Conservation (phyloP, 352 stramenopile species). For the Pythium volutum region DNA sequence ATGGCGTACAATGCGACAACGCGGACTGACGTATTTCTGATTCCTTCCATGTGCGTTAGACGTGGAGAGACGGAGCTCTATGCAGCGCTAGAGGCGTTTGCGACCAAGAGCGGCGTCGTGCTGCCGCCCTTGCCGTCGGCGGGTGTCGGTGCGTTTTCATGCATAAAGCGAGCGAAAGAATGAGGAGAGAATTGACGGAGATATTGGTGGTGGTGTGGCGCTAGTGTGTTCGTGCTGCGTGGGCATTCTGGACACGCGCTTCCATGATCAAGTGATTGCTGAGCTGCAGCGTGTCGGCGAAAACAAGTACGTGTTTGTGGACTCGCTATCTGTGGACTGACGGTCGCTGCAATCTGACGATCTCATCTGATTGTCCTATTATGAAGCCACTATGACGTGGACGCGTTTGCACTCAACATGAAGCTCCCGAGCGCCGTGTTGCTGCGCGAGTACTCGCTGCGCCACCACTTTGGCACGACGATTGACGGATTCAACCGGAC, state of each 20-base stretch:
- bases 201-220: background rate
- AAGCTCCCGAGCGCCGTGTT: constrained; percentile 77
- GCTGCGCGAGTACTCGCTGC: constrained; percentile 72
- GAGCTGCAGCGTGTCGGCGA: constrained; percentile 38
- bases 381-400: constrained; percentile 63
- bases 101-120: constrained; percentile 10
- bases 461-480: constrained; percentile 46
- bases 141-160: constrained; percentile 10
- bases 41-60: background rate
- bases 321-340: background rate
- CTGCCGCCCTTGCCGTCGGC: constrained; percentile 4
- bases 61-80: constrained; percentile 10
- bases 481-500: constrained; percentile 33
- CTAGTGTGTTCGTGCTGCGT: constrained; percentile 68
- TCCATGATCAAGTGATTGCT: constrained; percentile 42
- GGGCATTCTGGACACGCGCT: constrained; percentile 46
- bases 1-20: background rate
- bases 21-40: background rate
- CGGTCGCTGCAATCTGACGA: constrained; percentile 1
- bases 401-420: constrained; percentile 73
- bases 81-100: constrained; percentile 10
- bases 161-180: background rate
- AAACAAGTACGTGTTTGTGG: constrained; percentile 30
- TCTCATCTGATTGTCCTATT: too few species aligned
- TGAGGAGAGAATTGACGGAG: background rate